phyloP scores from a whole-genome alignment of 1,139 yeast genomes.

The Yamadazyma epiphylla region DNA sequence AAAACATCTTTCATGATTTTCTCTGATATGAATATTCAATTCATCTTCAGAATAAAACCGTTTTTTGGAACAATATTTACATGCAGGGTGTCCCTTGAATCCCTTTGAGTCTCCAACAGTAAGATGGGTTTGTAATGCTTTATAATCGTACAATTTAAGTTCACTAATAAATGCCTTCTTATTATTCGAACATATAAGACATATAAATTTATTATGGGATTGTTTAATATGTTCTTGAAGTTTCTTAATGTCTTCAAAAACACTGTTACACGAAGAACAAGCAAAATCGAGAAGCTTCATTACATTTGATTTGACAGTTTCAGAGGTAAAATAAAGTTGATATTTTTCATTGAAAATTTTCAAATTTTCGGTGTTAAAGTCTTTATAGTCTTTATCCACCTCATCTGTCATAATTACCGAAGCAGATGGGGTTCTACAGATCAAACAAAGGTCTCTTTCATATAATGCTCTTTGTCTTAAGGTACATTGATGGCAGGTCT shows the following conservation, averaged over 20 bases:
- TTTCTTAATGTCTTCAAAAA: conserved; percentile 47
- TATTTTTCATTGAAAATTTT: conserved; percentile 38
- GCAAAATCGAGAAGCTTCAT: conserved; percentile 48
- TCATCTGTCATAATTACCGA: conserved; percentile 53
- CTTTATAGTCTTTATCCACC: conserved; percentile 35
- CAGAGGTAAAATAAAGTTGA: conserved; percentile 51
- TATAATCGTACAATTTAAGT: conserved; percentile 56
- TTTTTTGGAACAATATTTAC: conserved; percentile 72
- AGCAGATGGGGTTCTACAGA: conserved; percentile 73
- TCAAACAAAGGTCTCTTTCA: conserved; percentile 68
- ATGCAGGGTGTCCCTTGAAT: conserved; percentile 85
- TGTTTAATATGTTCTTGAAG: conserved; percentile 62
- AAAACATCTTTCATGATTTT: conserved; percentile 83
- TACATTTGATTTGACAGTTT: conserved; percentile 38
- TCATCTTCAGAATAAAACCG: conserved; percentile 91
- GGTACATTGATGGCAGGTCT: conserved; percentile 78
- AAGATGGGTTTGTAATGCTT: conserved; percentile 68
- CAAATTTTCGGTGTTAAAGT: conserved; percentile 27
- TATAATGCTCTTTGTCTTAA: conserved; percentile 81
- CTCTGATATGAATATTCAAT: conserved; percentile 74
- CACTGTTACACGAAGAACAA: conserved; percentile 55
- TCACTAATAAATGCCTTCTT: conserved; percentile 79
- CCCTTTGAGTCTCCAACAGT: conserved; percentile 66
- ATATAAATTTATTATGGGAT: conserved; percentile 59
- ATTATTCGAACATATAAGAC: conserved; percentile 71